phyloP scores from a whole-genome alignment of 805 yeast genomes.

The Saturnispora bothae region DNA sequence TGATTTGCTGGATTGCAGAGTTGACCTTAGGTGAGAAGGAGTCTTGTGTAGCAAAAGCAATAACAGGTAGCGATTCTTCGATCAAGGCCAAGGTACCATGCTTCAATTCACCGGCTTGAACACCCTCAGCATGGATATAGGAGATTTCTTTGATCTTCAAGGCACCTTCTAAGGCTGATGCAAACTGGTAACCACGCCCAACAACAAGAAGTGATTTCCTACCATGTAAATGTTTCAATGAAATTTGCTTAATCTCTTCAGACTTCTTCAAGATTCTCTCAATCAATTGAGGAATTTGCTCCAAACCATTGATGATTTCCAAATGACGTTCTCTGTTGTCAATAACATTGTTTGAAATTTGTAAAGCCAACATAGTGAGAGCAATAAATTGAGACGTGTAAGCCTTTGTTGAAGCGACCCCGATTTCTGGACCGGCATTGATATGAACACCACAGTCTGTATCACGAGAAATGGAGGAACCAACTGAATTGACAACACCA shows the following conservation, averaged over 20 bases:
- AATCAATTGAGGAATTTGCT: constrained; percentile 78
- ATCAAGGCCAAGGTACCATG: constrained; percentile 97
- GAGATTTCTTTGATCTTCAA: constrained; percentile 96
- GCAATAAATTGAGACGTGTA: constrained; percentile 98
- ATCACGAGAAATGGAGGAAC: constrained; percentile 91
- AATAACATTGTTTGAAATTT: constrained; percentile 85
- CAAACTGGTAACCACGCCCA: constrained; percentile 97
- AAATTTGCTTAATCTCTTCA: constrained; percentile 61
- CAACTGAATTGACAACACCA: constrained; percentile 96
- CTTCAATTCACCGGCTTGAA: constrained; percentile 96
- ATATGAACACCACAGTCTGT: constrained; percentile 99
- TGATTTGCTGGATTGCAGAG: constrained; percentile 92
- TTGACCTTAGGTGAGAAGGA: constrained; percentile 92
- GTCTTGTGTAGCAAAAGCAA: constrained; percentile 94
- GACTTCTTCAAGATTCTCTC: constrained; percentile 64
- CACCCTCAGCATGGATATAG: constrained; percentile 98
- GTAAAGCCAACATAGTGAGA: constrained; percentile 89
- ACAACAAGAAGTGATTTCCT: constrained; percentile 82
- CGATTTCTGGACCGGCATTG: constrained; percentile 98
- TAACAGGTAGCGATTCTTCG: constrained; percentile 86
- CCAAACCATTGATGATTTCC: constrained; percentile 80
- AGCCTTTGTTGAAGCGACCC: constrained; percentile 98
- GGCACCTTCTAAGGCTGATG: constrained; percentile 97
- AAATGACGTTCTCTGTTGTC: constrained; percentile 66
- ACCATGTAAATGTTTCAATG: constrained; percentile 59